These are phyloP conservation scores for Fusarium protoensiforme DNA, from an alignment of 2,329 filamentous ascomycete species.

Conservation along the genomic window DNA sequence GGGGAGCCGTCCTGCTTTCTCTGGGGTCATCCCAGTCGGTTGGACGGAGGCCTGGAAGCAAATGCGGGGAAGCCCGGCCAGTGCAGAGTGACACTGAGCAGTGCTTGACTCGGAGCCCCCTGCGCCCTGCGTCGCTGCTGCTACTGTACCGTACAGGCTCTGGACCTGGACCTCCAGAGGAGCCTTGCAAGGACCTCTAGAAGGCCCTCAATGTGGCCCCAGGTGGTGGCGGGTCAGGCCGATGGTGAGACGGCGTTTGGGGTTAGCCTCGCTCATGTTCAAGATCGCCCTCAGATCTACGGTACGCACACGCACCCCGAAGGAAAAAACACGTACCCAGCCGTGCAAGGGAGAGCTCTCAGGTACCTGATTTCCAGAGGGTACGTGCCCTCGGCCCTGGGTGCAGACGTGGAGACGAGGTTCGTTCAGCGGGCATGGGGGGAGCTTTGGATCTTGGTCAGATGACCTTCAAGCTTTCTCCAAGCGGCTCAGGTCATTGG, in stretches of 20 bases:
- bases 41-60: constrained; percentile 35
- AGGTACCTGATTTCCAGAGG: constrained; percentile 20
- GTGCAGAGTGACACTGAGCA: constrained; percentile 9
- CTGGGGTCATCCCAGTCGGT: constrained; percentile 40
- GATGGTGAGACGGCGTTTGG: constrained; percentile 26
- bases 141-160: neutral
- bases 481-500: constrained; percentile 18
- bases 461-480: constrained; percentile 27
- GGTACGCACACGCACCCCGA: constrained; percentile 9
- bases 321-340: constrained; percentile 1
- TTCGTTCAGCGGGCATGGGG: constrained; percentile 3
- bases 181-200: neutral
- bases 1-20: constrained; percentile 22
- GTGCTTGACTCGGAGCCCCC: constrained; percentile 29
- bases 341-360: neutral
- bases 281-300: constrained; percentile 33
- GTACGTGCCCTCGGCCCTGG: constrained; percentile 12
- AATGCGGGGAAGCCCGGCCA: constrained; percentile 41
- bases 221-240: constrained; percentile 28
- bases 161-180: neutral
- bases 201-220: neutral
- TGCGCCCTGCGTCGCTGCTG: constrained; percentile 8
- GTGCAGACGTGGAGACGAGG: constrained; percentile 6
- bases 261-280: constrained; percentile 24
- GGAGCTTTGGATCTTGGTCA: constrained; percentile 18